These are phyloP conservation scores for Chalciporus chontae DNA, from an alignment of 768 basidiomycete species.

Conservation along the genomic window DNA sequence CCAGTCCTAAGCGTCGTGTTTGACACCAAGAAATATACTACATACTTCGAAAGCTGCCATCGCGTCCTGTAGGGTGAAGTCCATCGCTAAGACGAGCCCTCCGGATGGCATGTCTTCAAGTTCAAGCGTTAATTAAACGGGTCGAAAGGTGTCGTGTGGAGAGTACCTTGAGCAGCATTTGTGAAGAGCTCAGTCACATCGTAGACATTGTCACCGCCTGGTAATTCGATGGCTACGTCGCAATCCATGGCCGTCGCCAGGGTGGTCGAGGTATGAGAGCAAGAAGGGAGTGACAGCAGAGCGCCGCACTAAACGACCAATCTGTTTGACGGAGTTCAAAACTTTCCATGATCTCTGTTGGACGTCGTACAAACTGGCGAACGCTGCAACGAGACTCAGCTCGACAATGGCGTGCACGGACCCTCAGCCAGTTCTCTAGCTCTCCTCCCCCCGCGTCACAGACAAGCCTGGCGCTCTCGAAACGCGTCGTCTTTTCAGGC, in stretches of 20 bases:
- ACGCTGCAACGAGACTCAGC: slow-evolving; percentile 3
- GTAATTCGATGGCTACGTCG: slow-evolving; percentile 27
- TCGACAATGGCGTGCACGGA: neutral
- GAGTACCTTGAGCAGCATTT: slow-evolving; percentile 60
- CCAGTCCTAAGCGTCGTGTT: slow-evolving; percentile 12
- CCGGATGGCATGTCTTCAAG: slow-evolving; percentile 60
- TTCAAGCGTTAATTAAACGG: slow-evolving; percentile 11
- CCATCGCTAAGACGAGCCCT: slow-evolving; percentile 61
- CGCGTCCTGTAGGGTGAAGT: slow-evolving; percentile 78
- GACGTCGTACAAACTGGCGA: slow-evolving; percentile 5
- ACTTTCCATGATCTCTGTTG: slow-evolving; percentile 15
- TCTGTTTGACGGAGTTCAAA: slow-evolving; percentile 30
- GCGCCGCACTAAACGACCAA: slow-evolving; percentile 11
- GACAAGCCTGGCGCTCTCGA: too few species aligned
- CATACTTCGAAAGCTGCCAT: slow-evolving; percentile 90
- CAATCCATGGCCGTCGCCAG: slow-evolving; percentile 17
- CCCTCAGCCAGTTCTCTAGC: neutral
- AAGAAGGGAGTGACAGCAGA: slow-evolving; percentile 1
- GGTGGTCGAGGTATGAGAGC: neutral
- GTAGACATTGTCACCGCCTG: slow-evolving; percentile 58
- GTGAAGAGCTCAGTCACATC: slow-evolving; percentile 62
- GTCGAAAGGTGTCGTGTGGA: neutral
- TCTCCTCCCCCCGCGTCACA: too few species aligned
- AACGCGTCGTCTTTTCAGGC: slow-evolving; percentile 72
- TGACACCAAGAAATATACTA: slow-evolving; percentile 3